phyloP scores from a whole-genome alignment of 129 eudicot genomes.

The Chrysanthemum lavandulifolium region DNA sequence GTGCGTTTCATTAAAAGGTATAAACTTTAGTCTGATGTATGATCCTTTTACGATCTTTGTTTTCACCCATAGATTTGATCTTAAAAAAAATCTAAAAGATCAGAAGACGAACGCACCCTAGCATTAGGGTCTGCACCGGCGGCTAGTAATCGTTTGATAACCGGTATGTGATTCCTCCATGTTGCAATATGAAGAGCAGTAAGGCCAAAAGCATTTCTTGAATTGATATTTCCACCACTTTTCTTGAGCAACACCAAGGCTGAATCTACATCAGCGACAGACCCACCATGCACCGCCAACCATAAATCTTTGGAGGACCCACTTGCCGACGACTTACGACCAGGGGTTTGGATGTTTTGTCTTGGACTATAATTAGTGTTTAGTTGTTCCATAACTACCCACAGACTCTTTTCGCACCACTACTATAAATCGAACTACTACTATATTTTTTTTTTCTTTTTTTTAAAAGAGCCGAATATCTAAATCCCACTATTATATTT shows the following conservation, averaged over 20 bases:
- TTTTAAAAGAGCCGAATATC: neutral
- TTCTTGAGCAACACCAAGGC: slow-evolving; percentile 71
- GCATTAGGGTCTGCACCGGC: slow-evolving; percentile 99
- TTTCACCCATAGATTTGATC: neutral
- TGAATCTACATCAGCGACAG: slow-evolving; percentile 70
- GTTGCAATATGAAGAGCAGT: slow-evolving; percentile 92
- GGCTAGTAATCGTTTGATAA: slow-evolving; percentile 76
- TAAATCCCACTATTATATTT: slow-evolving; percentile 17
- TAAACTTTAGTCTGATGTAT: neutral
- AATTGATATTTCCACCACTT: slow-evolving; percentile 80
- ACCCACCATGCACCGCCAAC: slow-evolving; percentile 66
- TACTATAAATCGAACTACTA: slow-evolving; percentile 8
- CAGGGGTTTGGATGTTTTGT: slow-evolving; percentile 52
- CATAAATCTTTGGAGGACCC: slow-evolving; percentile 68
- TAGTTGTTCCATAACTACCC: slow-evolving; percentile 58
- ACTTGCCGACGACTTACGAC: slow-evolving; percentile 42
- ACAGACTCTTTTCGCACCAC: slow-evolving; percentile 17
- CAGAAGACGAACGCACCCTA: slow-evolving; percentile 58
- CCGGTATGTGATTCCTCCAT: slow-evolving; percentile 93
- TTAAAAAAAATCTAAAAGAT: slow-evolving; percentile 13
- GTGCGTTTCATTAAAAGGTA: neutral
- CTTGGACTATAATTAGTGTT: slow-evolving; percentile 46
- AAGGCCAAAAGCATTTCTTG: slow-evolving; percentile 80
- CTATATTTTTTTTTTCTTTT: too few species aligned
- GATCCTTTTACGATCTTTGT: neutral